Conservation (phyloP, 202 grass and related monocot species). For the Zizania palustris region DNA sequence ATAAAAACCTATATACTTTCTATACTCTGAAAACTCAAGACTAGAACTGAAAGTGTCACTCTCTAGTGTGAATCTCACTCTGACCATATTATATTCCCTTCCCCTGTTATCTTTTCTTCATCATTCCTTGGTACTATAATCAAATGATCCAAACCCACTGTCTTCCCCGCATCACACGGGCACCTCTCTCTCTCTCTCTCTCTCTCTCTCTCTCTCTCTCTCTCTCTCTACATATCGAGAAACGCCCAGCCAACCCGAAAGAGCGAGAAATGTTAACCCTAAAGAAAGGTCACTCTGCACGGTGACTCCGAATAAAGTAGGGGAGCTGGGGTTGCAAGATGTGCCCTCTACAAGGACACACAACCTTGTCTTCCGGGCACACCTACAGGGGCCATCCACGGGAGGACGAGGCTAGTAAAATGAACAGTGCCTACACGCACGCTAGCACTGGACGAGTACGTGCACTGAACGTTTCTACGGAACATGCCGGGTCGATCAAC, state of each 20-base stretch:
- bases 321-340: slow-evolving; percentile 48
- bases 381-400: too few relatives aligned
- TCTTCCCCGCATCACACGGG: slow-evolving; percentile 60
- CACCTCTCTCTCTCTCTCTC: background rate
- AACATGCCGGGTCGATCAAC: slow-evolving; percentile 42
- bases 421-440: slow-evolving; percentile 27
- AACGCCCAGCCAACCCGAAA: slow-evolving; percentile 55
- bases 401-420: too few relatives aligned
- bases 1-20: slow-evolving; percentile 12
- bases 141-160: slow-evolving; percentile 57
- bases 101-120: slow-evolving; percentile 37
- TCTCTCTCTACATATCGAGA: slow-evolving; percentile 51
- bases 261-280: slow-evolving; percentile 52
- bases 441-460: too few relatives aligned
- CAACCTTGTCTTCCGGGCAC: slow-evolving; percentile 69
- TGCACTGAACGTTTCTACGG: slow-evolving; percentile 48
- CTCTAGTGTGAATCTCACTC: slow-evolving; percentile 48
- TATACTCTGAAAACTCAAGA: slow-evolving; percentile 26
- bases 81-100: slow-evolving; percentile 27
- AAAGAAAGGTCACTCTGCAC: slow-evolving; percentile 59
- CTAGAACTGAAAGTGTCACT: slow-evolving; percentile 37
- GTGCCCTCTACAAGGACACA: slow-evolving; percentile 62
- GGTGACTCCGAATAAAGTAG: slow-evolving; percentile 57
- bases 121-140: slow-evolving; percentile 69
- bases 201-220: too few relatives aligned